Base-by-base conservation (phyloP, 2,329 filamentous ascomycete species). In the Clonostachys byssicola region DNA sequence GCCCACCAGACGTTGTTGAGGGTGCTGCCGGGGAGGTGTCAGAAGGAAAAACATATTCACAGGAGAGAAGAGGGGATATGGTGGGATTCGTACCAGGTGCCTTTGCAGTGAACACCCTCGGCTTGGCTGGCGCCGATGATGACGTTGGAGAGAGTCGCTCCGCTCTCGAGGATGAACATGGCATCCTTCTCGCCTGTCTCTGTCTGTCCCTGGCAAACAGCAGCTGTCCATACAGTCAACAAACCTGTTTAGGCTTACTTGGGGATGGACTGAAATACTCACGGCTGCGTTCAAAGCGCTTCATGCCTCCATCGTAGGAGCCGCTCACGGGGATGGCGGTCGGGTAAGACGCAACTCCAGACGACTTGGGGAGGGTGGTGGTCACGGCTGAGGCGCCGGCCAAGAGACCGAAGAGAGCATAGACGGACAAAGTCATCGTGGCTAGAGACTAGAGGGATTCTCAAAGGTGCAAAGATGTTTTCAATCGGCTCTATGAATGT, bases 131-230 rank as follows among this genome's bases (percentile, higher is more conserved):
- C 64, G 18, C 76, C 74, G 45, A 78, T 78, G 55, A 79, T 76
- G 57, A 73, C 74, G 53, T 78, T 78, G 52, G 67, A 71, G 23
- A 79, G 61, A 16, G 67, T 74, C 23, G 69, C 77, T 30, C 75
- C 75, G 44, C 70, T 63, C 57, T 72, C 65, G 44, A 80, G 63
- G 50, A 74, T 65, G 67, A 80, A 80, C 58, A 79, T 75, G 42
- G 76, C 72, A 45, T 53, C 57, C 17, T 46, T 46, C 44, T 59
- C 53, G n/a, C 56, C 57, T 38, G 55, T 60, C 47, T 60, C 61
- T 0, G 16, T 44, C 46, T 63, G 55, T 1, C 46, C 60, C 38
- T 60, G 44, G 42, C 61, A 64, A 17, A 47, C 48, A 14, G 34
- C 38, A 17, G 44, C 48, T 48, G 34, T 34, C 5, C 23, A 10